Evolutionary conservation across 2,329 filamentous ascomycete genomes (phyloP), one percentile per base, ranked within the genome.

Genomic region (Fusarium sp.): DNA sequence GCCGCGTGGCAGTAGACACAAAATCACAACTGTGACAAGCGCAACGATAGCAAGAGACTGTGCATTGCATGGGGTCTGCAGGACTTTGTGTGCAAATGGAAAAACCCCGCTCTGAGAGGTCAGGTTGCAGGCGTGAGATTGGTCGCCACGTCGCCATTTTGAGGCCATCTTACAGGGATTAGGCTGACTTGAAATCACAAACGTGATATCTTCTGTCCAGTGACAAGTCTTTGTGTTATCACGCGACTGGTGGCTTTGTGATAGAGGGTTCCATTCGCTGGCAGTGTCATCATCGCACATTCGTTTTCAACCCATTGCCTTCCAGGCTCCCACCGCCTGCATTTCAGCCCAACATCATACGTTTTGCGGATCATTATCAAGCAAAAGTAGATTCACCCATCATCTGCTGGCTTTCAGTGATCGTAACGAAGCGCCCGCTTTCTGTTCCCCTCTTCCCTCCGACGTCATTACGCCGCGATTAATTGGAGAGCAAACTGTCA

Each of bases 1-100:
- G 58, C 37, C 37, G 58, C 29, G 48, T 56, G 37, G 31, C 58
- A 60, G 23, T 35, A 56, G 27, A 37, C 15, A 6, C 12, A 16
- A 29, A 42, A 61, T 61, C 58, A 61, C 58, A 61, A 21, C 29
- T 61, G 58, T 61, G 58, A 61, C 19, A 31, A 57, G 5, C 16
- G 8, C 4, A 21, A 11, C 14, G 12, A 23, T 57, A 16, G 38
- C 19, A 37, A 18, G 11, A 44, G 38, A 21, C 19, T 44, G 58
- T 61, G 58, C 23, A 61, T 44, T 44, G 10, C 38, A 44, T n/a
- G 18, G n/a, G 19, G 16, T 29, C 25, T 31, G 25, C 12, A 35
- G 19, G 15, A 19, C 23, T 16, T 12, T 33, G 60, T 61, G 60
- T 9, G 6, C 3, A 61, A 44, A 38, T 44, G 11, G 25, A 33